Percentiles rank a stretch among this genome's conserved stretches.
phyloP scores from a whole-genome alignment of 441 rosid genomes.

The Adansonia grandidieri region DNA sequence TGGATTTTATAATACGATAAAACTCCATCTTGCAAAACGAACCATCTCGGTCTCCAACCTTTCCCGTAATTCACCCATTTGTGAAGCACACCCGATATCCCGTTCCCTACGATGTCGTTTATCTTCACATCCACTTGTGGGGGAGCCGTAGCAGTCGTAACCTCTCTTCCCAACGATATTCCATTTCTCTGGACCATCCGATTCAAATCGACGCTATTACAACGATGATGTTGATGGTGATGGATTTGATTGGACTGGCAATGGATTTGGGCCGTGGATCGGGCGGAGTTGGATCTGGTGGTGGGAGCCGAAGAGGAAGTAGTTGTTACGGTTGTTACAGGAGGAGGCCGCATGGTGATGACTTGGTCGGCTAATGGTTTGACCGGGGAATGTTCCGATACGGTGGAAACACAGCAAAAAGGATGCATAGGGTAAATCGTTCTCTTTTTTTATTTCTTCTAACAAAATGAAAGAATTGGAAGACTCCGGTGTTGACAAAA shows the following conservation, averaged over 20 bases:
- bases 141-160: not conserved
- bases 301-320: constrained; percentile 25
- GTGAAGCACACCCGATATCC: constrained; percentile 77
- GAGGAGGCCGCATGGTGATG: constrained; percentile 34
- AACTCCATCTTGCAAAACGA: constrained; percentile 84
- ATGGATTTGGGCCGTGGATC: constrained; percentile 43
- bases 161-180: constrained; percentile 42
- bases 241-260: constrained; percentile 33
- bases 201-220: constrained; percentile 26
- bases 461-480: not conserved
- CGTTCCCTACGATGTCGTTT: constrained; percentile 81
- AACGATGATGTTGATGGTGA: constrained; percentile 23
- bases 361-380: constrained; percentile 34
- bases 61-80: constrained; percentile 96
- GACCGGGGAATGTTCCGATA: constrained; percentile 57
- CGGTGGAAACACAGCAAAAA: constrained; percentile 67
- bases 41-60: constrained; percentile 94
- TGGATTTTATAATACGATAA: constrained; percentile 86
- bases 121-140: constrained; percentile 70
- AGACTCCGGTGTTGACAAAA: constrained; percentile 23
- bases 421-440: constrained; percentile 52
- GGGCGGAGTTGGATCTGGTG: constrained; percentile 52
- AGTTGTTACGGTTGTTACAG: constrained; percentile 14
- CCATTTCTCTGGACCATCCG: constrained; percentile 40
- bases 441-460: not conserved